Evolutionary conservation across 495 filamentous ascomycete species (phyloP).

Genomic region (Usnea hakonensis): DNA sequence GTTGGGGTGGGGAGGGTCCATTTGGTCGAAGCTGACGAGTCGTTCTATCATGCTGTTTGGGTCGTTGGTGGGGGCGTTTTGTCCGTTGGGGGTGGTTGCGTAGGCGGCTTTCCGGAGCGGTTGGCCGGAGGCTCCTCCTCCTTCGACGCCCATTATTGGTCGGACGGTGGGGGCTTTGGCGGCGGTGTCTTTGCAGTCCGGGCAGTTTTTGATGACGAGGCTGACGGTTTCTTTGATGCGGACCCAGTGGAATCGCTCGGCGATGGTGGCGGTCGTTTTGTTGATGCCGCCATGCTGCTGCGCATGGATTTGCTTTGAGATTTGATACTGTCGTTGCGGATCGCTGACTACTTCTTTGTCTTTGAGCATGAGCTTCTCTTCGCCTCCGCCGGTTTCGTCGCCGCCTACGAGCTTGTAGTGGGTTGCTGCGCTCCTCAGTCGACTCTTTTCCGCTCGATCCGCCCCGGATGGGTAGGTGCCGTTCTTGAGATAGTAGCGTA

Average conservation of each 20-base stretch:
- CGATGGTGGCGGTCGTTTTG: conserved; percentile 91
- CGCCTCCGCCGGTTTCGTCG: conserved; percentile 32
- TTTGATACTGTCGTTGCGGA: conserved; percentile 84
- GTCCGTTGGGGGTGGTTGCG: background rate
- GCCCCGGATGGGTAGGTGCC: conserved; percentile 88
- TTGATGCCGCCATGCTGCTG: conserved; percentile 90
- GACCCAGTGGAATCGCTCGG: conserved; percentile 96
- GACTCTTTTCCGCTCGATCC: conserved; percentile 91
- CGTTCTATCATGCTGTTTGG: conserved; percentile 21
- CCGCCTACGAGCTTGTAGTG: conserved; percentile 76
- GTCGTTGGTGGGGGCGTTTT: background rate
- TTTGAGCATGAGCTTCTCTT: conserved; percentile 85
- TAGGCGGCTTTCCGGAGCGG: background rate
- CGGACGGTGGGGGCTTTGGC: conserved; percentile 45
- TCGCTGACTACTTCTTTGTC: conserved; percentile 96
- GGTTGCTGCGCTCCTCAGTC: conserved; percentile 83
- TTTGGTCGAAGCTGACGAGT: conserved; percentile 21
- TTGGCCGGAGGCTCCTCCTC: background rate
- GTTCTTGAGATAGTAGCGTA: conserved; percentile 92
- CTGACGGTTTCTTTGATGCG: conserved; percentile 96
- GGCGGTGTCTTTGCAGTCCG: conserved; percentile 72
- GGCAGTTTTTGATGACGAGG: conserved; percentile 85
- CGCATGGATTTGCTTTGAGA: conserved; percentile 67
- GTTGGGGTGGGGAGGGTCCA: background rate
- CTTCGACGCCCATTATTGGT: conserved; percentile 10